Base-by-base conservation (phyloP, 192 early-diverging fungal genomes). In the Funneliformis mosseae region DNA sequence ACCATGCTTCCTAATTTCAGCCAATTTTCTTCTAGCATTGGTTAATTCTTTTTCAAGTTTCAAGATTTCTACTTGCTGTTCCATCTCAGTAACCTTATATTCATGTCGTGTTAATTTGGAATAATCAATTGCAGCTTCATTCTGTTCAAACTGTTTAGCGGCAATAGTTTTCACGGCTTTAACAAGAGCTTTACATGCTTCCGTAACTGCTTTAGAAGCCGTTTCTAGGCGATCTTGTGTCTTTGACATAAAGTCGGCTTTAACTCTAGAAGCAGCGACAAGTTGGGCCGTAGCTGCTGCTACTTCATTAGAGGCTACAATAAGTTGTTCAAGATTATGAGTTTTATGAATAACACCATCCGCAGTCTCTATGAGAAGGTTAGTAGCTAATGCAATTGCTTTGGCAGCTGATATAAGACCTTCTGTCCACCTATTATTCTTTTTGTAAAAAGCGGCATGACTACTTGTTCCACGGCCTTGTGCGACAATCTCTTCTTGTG, bases 381-480 rank as follows among this genome's bases (percentile, higher is more conserved):
- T 96, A 3, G 98, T 99, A 10, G 96, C 96, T n/a, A 94, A 67
- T 1, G 98, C 96, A 16, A 99, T 96, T 0, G 96, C 90, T 84
- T 98, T 95, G 18, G 98, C 98, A 0, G 98, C 98, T 8, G 95
- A 96, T 77, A 99, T 97, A 21, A 99, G 89, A 28, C 98, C 98
- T 83, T 99, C 98, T 6, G 97, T 99, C 98, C 98, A 99, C 77
- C 97, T 94, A 90, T 99, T 98, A 89, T 99, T 96, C 89, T 99
- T 99, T 86, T 98, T 98, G 90, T 99, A 99, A 84, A 98, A 98
- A 2, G 94, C 96, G 1, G 92, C 91, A 73, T 90, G 93, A 14
- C 94, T 90, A 60, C 91, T 92, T 0, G 90, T 83, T 5, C 95
- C 96, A 60, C 94, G 89, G 25, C 96, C 96, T 83, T 98, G 95